Base-by-base conservation (phyloP, 192 early-diverging fungal species). In the Coemansia sp. region DNA sequence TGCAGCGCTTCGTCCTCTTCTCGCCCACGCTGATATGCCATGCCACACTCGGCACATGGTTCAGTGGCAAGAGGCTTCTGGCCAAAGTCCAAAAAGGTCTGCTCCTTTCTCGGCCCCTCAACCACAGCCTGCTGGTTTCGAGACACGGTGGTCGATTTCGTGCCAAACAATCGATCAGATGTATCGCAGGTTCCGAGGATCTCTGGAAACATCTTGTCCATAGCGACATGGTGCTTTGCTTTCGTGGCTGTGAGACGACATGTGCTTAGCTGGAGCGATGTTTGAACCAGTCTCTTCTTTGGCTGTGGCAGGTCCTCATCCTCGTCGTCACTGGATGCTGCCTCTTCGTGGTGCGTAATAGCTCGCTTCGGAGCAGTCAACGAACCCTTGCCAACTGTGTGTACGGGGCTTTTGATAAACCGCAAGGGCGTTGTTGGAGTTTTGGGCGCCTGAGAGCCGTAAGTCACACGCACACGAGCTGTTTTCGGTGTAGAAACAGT, bases 61-160 rank as follows among this genome's bases (percentile, higher is more conserved):
- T 68, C 53, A 0, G 72, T 55, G 1, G 46, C 64, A 37, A 80
- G 62, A 2, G 68, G 70, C 44, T 62, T 70, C 46, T 86, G 84
- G 1, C 84, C 84, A 68, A 86, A 86, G 14, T 80, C 78, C 52
- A 86, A 52, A 30, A 78, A 86, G 35, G 75, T 72, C 61, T 86
- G 84, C 55, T 76, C 74, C 43, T 63, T 77, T n/a, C 46, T 67
- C 16, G 68, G 44, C 14, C 35, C 38, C 21, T 23, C 59, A 13
- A 40, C 59, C 35, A 23, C 6, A 5, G 26, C 37, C 14, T 37
- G 63, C 26, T 65, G 63, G 11, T 33, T 17, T 26, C n/a, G 38
- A 64, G 38, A 14, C 1, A 30, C 8, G 9, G 13, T 8, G 10
- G 11, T 38, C 35, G 42, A 21, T 42, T 28, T 55, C 33, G 46